phyloP scores from a whole-genome alignment of 192 early-diverging fungal genomes.

The Coemansia furcata region DNA sequence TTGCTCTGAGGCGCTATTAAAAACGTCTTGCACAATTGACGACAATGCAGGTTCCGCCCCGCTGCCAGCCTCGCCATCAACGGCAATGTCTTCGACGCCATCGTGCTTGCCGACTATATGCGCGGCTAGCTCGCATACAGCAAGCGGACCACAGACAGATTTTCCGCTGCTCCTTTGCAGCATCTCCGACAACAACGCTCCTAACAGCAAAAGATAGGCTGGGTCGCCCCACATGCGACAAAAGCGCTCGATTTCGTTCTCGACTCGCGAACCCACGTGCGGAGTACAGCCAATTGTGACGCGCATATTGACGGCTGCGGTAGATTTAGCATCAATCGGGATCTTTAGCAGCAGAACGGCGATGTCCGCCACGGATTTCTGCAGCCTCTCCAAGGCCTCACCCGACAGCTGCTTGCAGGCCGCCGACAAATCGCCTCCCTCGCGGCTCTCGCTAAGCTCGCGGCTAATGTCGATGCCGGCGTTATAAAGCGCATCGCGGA shows the following conservation, averaged over 20 bases:
- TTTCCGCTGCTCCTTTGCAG: neutral
- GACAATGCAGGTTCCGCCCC: neutral
- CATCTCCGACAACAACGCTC: slow-evolving; percentile 19
- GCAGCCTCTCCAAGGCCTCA: slow-evolving; percentile 12
- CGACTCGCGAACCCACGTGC: slow-evolving; percentile 11
- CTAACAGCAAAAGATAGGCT: slow-evolving; percentile 19
- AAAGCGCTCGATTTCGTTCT: slow-evolving; percentile 36
- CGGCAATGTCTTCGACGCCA: neutral
- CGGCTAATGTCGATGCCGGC: slow-evolving; percentile 16
- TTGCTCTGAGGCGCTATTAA: slow-evolving; percentile 7
- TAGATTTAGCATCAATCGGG: slow-evolving; percentile 12
- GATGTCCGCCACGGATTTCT: slow-evolving; percentile 22
- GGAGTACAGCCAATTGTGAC: slow-evolving; percentile 6
- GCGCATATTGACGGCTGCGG: neutral
- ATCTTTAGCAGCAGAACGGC: slow-evolving; percentile 19
- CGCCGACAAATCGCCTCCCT: neutral
- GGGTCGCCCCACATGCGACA: slow-evolving; percentile 43
- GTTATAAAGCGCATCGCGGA: slow-evolving; percentile 22
- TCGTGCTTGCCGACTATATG: slow-evolving; percentile 1
- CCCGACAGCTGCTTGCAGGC: neutral
- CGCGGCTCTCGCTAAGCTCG: neutral
- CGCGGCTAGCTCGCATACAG: slow-evolving; percentile 15
- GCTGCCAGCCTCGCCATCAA: neutral
- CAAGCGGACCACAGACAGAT: slow-evolving; percentile 3
- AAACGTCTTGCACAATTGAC: slow-evolving; percentile 4